A percentile compares a stretch with the other conserved stretches of the same genome.
These are phyloP conservation scores for Selaginella moellendorffii DNA, from an alignment of 75 land plant species.

Conservation along the genomic window DNA sequence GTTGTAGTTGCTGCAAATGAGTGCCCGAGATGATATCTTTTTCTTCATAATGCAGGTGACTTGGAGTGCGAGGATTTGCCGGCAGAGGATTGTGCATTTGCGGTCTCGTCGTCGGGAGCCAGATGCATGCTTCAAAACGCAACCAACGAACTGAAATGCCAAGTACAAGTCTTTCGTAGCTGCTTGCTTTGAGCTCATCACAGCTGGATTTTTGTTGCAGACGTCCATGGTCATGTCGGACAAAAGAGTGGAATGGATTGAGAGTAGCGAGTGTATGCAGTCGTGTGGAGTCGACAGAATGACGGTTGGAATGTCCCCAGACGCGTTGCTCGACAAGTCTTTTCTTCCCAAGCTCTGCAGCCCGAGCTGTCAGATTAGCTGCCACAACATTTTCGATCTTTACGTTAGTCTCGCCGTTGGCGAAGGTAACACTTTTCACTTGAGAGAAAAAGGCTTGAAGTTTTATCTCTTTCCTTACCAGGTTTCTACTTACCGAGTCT, in stretches of 20 bases:
- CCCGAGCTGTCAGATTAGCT: slow-evolving; percentile 30
- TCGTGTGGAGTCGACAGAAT: slow-evolving; percentile 50
- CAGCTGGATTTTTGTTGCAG: slow-evolving; percentile 23
- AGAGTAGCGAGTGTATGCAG: slow-evolving; percentile 40
- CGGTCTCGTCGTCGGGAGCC: slow-evolving; percentile 32
- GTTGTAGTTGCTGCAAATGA: not conserved
- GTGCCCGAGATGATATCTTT: not conserved
- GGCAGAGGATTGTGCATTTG: slow-evolving; percentile 32
- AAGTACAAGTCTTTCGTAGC: not conserved
- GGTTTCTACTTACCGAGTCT: not conserved
- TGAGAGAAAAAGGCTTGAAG: not conserved
- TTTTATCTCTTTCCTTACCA: not conserved
- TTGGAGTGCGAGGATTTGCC: slow-evolving; percentile 33
- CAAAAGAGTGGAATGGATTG: slow-evolving; percentile 34
- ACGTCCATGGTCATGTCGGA: slow-evolving; percentile 38
- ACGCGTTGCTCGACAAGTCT: slow-evolving; percentile 30
- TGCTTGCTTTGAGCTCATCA: too few species aligned
- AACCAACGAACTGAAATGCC: not conserved
- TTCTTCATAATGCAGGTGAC: slow-evolving; percentile 15
- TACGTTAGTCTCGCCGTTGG: slow-evolving; percentile 58
- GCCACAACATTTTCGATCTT: slow-evolving; percentile 65
- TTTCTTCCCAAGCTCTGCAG: slow-evolving; percentile 49
- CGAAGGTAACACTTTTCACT: slow-evolving; percentile 33
- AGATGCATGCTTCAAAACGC: slow-evolving; percentile 35
- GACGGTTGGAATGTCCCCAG: slow-evolving; percentile 49